phyloP scores from a whole-genome alignment of 2,329 filamentous ascomycete species.

The Hymenoscyphus salicellus region DNA sequence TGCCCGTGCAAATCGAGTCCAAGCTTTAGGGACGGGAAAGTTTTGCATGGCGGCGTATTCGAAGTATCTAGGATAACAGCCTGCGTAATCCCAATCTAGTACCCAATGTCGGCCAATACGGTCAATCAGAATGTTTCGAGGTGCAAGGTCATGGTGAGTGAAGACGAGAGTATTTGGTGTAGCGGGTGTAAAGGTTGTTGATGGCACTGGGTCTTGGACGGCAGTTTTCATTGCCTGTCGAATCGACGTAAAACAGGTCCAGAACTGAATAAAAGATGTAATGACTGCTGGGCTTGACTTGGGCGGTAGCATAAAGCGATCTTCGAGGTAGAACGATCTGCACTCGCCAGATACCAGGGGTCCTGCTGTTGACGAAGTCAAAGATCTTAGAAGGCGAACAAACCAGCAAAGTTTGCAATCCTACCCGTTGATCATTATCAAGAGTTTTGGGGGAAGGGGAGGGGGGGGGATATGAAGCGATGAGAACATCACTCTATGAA shows the following conservation, averaged over 20 bases:
- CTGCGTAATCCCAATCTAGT: no score
- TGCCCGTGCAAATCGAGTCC: slow-evolving; percentile 1
- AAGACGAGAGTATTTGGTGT: slow-evolving; percentile 9
- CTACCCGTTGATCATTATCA: no score
- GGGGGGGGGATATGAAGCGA: no score
- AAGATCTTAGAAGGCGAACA: no score
- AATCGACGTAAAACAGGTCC: slow-evolving; percentile 4
- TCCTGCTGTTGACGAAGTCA: slow-evolving; percentile 3
- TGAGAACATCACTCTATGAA: no score
- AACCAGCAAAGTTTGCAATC: no score
- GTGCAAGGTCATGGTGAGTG: slow-evolving; percentile 11
- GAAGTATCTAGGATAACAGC: no score
- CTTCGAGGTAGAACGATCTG: slow-evolving; percentile 10
- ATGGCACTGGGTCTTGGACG: background rate
- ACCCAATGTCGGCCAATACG: background rate
- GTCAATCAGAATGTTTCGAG: slow-evolving; percentile 9
- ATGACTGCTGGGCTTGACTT: slow-evolving; percentile 8
- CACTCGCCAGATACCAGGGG: slow-evolving; percentile 5
- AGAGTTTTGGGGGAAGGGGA: no score
- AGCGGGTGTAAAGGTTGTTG: slow-evolving; percentile 2
- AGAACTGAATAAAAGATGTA: slow-evolving; percentile 8
- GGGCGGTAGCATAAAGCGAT: slow-evolving; percentile 8
- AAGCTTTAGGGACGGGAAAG: background rate
- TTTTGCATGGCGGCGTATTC: background rate
- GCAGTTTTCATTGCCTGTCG: background rate